Percentiles rank a stretch among this genome's conserved stretches.
Conservation (phyloP, 1,284 basidiomycete species). For the Ustilago hordei region DNA sequence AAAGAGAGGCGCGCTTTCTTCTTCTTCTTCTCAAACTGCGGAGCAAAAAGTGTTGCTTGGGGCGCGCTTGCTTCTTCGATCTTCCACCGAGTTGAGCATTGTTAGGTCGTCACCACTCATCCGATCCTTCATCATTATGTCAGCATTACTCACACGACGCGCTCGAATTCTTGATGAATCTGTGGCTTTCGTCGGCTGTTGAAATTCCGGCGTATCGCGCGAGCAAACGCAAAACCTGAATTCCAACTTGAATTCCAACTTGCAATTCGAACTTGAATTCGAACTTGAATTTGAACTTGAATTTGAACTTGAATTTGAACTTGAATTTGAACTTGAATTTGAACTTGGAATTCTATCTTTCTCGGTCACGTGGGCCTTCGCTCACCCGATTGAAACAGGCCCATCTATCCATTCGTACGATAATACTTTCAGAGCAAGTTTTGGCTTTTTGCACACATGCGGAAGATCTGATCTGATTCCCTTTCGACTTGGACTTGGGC, state of each 20-base stretch:
- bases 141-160: neutral
- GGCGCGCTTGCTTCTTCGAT: conserved; percentile 42
- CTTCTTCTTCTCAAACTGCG: neutral
- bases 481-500: neutral
- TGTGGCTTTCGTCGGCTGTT: conserved; percentile 6
- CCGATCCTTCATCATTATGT: neutral
- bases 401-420: no score
- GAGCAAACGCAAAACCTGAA: neutral
- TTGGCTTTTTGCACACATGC: neutral
- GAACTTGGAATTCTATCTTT: neutral
- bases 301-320: no score
- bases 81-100: conserved; percentile 29
- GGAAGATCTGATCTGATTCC: conserved; percentile 3
- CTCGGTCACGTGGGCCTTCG: no score
- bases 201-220: conserved; percentile 31
- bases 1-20: neutral
- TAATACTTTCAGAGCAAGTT: neutral
- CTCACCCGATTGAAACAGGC: no score
- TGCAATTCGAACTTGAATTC: neutral
- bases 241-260: no score
- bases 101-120: conserved; percentile 4
- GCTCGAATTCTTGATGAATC: conserved; percentile 12
- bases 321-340: neutral
- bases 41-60: conserved; percentile 23
- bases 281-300: no score